Evolutionary conservation across 2,329 filamentous ascomycete genomes (phyloP).

Genomic region (Leptographium galeiforme): DNA sequence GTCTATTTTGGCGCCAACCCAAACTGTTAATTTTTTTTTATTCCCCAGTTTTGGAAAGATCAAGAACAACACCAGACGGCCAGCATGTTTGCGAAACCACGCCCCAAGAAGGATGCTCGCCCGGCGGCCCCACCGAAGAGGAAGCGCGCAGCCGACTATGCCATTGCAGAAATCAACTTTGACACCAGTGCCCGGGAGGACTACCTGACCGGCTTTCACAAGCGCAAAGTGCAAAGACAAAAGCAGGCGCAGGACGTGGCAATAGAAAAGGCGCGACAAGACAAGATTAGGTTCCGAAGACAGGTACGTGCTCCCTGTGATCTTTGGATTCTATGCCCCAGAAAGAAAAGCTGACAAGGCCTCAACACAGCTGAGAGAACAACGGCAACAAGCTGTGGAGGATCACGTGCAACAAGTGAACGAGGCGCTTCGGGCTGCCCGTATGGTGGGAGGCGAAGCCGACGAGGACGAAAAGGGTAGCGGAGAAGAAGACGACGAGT

Average conservation of each 20-base stretch:
- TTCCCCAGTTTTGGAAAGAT: background rate
- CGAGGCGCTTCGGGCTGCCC: slow-evolving; percentile 50
- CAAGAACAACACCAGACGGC: background rate
- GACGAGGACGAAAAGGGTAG: slow-evolving; percentile 31
- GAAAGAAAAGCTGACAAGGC: background rate
- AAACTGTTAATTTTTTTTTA: background rate
- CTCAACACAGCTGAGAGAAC: slow-evolving; percentile 59
- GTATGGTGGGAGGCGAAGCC: slow-evolving; percentile 29
- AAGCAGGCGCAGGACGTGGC: slow-evolving; percentile 78
- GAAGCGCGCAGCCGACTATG: slow-evolving; percentile 46
- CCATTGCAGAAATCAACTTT: slow-evolving; percentile 72
- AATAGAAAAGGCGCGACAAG: slow-evolving; percentile 61
- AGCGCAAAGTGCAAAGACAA: slow-evolving; percentile 75
- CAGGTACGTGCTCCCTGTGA: slow-evolving; percentile 33
- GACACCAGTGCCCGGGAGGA: slow-evolving; percentile 68
- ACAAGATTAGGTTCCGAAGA: slow-evolving; percentile 59
- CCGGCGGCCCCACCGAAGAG: slow-evolving; percentile 37
- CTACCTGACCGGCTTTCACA: slow-evolving; percentile 91
- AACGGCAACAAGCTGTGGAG: slow-evolving; percentile 69
- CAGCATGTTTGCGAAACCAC: slow-evolving; percentile 38
- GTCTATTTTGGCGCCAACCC: background rate
- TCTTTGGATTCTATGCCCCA: no score
- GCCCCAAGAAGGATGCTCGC: slow-evolving; percentile 43
- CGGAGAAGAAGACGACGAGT: slow-evolving; percentile 32
- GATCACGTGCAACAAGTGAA: slow-evolving; percentile 70